These are phyloP conservation scores for Pestalotiopsis sp. DNA, from an alignment of 2,329 filamentous ascomycete genomes.

Conservation along the genomic window DNA sequence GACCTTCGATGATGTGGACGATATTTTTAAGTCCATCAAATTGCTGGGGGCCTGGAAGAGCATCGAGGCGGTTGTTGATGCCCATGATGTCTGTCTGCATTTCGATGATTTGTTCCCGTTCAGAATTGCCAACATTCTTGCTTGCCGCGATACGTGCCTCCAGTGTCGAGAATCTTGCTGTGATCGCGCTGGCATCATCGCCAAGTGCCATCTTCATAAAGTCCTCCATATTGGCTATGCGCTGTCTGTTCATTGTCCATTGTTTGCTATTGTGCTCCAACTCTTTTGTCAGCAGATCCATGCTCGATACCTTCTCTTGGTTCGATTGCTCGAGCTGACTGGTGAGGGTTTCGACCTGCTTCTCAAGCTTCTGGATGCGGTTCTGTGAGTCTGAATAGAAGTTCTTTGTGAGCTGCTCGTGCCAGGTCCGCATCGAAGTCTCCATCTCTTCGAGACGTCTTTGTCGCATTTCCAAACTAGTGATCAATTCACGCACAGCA, in stretches of 20 bases:
- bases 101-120: conserved; percentile 1
- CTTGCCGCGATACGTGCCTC: not conserved
- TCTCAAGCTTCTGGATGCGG: not conserved
- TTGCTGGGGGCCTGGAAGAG: not conserved
- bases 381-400: not conserved
- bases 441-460: conserved; percentile 6
- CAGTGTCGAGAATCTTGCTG: not conserved
- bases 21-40: not conserved
- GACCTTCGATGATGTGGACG: not conserved
- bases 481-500: not conserved
- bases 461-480: conserved; percentile 8
- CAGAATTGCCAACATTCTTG: not conserved
- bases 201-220: not conserved
- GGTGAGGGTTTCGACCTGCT: not conserved
- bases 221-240: not conserved
- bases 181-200: not conserved
- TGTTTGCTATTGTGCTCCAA: not conserved
- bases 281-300: not conserved
- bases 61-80: not conserved
- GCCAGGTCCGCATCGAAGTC: not conserved
- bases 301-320: not conserved
- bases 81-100: not conserved
- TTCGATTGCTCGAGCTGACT: not conserved
- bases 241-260: not conserved
- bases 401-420: not conserved